phyloP scores from a whole-genome alignment of 208 protist species.

The Crithidia sp. region DNA sequence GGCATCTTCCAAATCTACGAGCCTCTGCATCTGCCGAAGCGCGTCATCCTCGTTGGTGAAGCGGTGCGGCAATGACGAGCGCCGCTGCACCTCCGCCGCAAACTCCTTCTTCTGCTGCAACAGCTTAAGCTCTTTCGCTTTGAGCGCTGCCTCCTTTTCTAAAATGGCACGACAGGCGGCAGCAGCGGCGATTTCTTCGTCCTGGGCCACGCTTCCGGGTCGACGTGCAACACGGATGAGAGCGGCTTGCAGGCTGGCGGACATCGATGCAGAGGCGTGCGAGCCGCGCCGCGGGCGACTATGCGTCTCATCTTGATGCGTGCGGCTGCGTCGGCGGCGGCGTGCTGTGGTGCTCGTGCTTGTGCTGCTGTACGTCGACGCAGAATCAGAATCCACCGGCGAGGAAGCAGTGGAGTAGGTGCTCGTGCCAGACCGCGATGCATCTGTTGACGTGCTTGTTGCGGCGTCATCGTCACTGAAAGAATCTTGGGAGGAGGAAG shows the following conservation, averaged over 20 bases:
- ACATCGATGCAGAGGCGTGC: background rate
- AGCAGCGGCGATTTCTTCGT: constrained; percentile 44
- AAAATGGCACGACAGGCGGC: constrained; percentile 58
- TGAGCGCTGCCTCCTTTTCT: constrained; percentile 51
- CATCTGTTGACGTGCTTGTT: background rate
- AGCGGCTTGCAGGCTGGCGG: background rate
- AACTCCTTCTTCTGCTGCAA: constrained; percentile 63
- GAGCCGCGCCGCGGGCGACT: too few relatives aligned
- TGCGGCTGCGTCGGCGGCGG: background rate
- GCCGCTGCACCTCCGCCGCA: constrained; percentile 48
- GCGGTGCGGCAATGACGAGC: constrained; percentile 29
- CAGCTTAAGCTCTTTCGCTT: constrained; percentile 53
- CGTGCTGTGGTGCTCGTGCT: background rate
- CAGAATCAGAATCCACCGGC: background rate
- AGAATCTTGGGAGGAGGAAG: constrained; percentile 2
- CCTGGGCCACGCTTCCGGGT: constrained; percentile 15
- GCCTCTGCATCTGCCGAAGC: constrained; percentile 45
- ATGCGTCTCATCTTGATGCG: background rate
- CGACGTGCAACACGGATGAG: constrained; percentile 17
- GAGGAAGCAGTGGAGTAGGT: background rate
- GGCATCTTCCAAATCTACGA: constrained; percentile 38
- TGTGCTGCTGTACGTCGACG: constrained; percentile 18
- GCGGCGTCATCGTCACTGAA: background rate
- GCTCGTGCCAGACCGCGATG: background rate
- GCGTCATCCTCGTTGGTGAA: constrained; percentile 51